Base-by-base conservation (phyloP, 441 rosid genomes). In the Brassica hybrid region DNA sequence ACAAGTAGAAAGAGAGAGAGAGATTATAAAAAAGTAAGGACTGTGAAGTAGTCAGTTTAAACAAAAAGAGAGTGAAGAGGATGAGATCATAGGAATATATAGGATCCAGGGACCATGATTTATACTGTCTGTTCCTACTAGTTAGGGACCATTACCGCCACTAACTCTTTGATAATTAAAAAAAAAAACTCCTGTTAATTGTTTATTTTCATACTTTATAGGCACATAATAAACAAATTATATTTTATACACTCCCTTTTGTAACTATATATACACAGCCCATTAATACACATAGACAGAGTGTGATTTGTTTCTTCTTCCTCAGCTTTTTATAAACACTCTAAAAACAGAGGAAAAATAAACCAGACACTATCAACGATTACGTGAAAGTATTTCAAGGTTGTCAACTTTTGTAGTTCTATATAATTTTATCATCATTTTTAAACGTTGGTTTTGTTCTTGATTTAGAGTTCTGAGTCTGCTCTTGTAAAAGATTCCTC, bases 121-220 rank as follows among this genome's bases (percentile, higher is more conserved):
- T 67, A 6, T 10, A 32, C 38, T 52, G 30, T 70, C 68, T 79
- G 30, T 30, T 79, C 69, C 79, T 65, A 79, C 69, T 70, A 23
- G 69, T 75, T 80, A 80, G 83, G 79, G 79, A 80, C 76, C 80
- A 80, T 80, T 75, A 65, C 17, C 56, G 54, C 73, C 77, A 79
- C 71, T 69, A 79, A 74, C 76, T 64, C 74, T 73, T n/a, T n/a
- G n/a, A n/a, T n/a, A n/a, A n/a, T n/a, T n/a, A n/a, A n/a, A n/a
- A n/a, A n/a, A n/a, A n/a, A n/a, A n/a, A n/a, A n/a, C n/a, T n/a
- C n/a, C 65, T 67, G 13, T 66, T 60, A 67, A 36, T 61, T 67
- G 25, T 48, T 45, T 19, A 36, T 65, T 38, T 17, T 9, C 34
- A 70, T 52, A 36, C 38, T 70, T 56, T 52, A 25, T 16, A 25